Evolutionary conservation across 2,329 filamentous ascomycete genomes (phyloP).

Genomic region (Ceratocystis ficicola): DNA sequence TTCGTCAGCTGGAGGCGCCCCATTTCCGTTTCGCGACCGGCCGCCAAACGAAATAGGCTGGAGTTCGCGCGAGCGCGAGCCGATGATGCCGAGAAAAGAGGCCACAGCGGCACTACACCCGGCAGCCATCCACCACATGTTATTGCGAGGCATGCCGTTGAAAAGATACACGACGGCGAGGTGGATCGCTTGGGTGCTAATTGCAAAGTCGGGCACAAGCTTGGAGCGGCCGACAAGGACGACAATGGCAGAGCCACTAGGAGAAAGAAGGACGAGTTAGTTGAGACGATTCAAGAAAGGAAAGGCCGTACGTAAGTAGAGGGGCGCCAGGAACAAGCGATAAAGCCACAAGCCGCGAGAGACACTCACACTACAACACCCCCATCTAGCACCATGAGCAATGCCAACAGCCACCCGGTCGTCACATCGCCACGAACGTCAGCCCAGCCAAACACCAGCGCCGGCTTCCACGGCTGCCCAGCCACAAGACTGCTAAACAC

Average conservation of each 20-base stretch:
- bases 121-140: conserved; percentile 73
- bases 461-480: conserved; percentile 42
- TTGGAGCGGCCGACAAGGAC: conserved; percentile 79
- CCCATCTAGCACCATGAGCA: conserved; percentile 46
- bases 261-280: not conserved
- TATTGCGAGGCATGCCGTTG: conserved; percentile 62
- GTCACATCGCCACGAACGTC: conserved; percentile 50
- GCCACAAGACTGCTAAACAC: conserved; percentile 48
- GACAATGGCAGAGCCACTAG: conserved; percentile 70
- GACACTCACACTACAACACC: conserved; percentile 39
- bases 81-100: conserved; percentile 66
- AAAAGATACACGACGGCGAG: conserved; percentile 68
- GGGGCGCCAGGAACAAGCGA: not conserved
- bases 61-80: conserved; percentile 80
- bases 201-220: conserved; percentile 84
- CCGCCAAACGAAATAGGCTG: conserved; percentile 79
- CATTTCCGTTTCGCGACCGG: conserved; percentile 28
- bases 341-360: not conserved
- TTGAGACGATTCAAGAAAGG: not conserved
- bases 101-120: conserved; percentile 35
- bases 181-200: conserved; percentile 78
- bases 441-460: conserved; percentile 47
- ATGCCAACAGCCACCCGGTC: conserved; percentile 47
- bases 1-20: conserved; percentile 26
- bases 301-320: not conserved